Evolutionary conservation across 2,329 filamentous ascomycete genomes (phyloP), one percentile per base, ranked within the genome.

Genomic region (Truncatella angustata): DNA sequence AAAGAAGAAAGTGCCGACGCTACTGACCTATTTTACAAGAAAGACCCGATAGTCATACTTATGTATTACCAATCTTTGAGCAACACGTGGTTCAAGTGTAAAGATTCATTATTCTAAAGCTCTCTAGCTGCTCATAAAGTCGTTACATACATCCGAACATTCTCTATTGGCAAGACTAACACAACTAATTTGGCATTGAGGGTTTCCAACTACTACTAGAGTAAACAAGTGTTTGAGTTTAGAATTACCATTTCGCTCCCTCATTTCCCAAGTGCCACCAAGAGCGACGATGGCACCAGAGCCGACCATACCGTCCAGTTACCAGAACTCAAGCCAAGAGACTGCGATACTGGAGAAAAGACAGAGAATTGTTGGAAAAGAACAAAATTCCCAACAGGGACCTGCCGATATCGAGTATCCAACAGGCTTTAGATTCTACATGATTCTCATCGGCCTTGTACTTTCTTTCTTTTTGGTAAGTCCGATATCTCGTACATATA

Each of bases 381-480:
- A 32, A 32, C 14, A 9, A 14, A 14, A 32, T 2, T 9, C 28
- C 7, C 28, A 32, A 9, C 28, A 32, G 28, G 28, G 14, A 7
- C 7, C 28, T 14, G 28, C 7, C 28, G 28, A 32, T 7, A 32
- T 32, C 2, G 28, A 2, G 14, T 32, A 44, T 20, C 40, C 23
- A 14, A 24, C 40, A 24, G 3, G 23, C 24, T 16, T 44, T 3
- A 20, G 20, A 16, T 20, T 44, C 40, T 2, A 44, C n/a, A 24
- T 24, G n/a, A 44, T 44, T 21, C 6, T 44, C 40, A 5, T 44
- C 14, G 4, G 40, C n/a, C 21, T 44, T 10, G 40, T 44, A 24
- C 40, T 44, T 44, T 44, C 40, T 2, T 44, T 44, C 40, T 44
- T 44, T 20, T 44, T 44, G 21, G 40, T 44, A 44, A 21, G 20